These are phyloP conservation scores for Coleophoma crateriformis DNA, from an alignment of 2,329 filamentous ascomycete genomes.

Conservation along the genomic window DNA sequence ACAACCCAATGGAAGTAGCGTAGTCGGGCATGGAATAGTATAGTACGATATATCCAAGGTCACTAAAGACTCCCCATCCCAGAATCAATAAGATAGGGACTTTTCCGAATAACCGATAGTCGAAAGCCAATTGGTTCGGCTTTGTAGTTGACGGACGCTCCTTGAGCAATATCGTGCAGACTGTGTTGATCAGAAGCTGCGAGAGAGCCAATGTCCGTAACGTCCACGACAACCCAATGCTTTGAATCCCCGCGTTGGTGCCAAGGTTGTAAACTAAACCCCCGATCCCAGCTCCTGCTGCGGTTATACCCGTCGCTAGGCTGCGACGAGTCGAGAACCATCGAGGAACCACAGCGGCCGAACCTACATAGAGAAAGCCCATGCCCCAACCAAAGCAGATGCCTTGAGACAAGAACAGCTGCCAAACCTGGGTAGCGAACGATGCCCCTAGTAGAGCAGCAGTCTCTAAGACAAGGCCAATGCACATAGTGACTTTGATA, in stretches of 20 bases:
- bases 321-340: slow-evolving; percentile 52
- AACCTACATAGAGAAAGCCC: slow-evolving; percentile 68
- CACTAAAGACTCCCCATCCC: neutral
- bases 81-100: slow-evolving; percentile 59
- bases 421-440: slow-evolving; percentile 63
- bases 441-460: slow-evolving; percentile 61
- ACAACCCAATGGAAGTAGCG: slow-evolving; percentile 58
- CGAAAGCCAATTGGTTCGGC: slow-evolving; percentile 57
- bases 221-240: slow-evolving; percentile 51
- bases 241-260: slow-evolving; percentile 50
- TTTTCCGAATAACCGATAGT: slow-evolving; percentile 51
- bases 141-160: slow-evolving; percentile 67
- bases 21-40: slow-evolving; percentile 56
- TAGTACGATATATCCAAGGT: neutral
- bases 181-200: slow-evolving; percentile 46
- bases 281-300: slow-evolving; percentile 53
- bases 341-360: slow-evolving; percentile 46
- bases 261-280: slow-evolving; percentile 54
- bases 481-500: neutral
- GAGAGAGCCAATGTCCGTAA: slow-evolving; percentile 56
- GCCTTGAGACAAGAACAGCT: slow-evolving; percentile 67
- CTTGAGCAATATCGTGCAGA: slow-evolving; percentile 54
- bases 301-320: slow-evolving; percentile 54
- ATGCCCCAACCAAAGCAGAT: slow-evolving; percentile 68
- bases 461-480: slow-evolving; percentile 56